Evolutionary conservation across 1,284 basidiomycete genomes (phyloP).

Genomic region (Ceratobasidium sp.): DNA sequence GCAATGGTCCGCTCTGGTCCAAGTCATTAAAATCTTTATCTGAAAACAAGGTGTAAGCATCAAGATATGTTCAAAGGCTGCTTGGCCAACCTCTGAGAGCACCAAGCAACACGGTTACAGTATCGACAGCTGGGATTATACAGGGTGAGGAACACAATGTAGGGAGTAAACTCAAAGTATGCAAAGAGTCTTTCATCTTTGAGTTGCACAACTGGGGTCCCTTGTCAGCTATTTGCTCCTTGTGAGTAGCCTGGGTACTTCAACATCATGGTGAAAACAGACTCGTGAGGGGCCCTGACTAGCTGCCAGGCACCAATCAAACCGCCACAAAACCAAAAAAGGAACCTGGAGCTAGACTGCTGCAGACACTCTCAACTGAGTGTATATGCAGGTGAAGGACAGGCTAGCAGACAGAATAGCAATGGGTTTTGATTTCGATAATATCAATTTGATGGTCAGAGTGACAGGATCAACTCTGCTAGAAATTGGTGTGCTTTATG

Average conservation of each 20-base stretch:
- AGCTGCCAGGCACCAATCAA: neutral
- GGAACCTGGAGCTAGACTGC: neutral
- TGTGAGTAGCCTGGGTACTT: constrained; percentile 14
- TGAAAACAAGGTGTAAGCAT: too few species aligned
- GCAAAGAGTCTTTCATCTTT: too few species aligned
- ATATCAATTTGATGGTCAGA: neutral
- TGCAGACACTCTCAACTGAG: constrained; percentile 16
- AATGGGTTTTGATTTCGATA: constrained; percentile 11
- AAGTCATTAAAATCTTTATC: too few species aligned
- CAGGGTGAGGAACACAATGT: too few species aligned
- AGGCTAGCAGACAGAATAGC: neutral
- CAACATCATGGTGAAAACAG: constrained; percentile 12
- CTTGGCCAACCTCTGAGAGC: too few species aligned
- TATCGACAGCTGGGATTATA: too few species aligned
- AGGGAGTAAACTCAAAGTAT: too few species aligned
- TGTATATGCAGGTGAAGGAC: neutral
- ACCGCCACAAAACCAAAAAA: too few species aligned
- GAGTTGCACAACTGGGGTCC: constrained; percentile 53
- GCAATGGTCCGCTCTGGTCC: too few species aligned
- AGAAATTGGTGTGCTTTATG: neutral
- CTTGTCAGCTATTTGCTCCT: constrained; percentile 54
- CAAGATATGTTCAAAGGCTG: too few species aligned
- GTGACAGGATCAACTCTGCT: neutral
- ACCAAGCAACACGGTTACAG: too few species aligned
- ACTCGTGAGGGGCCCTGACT: neutral